Conservation (phyloP, 805 yeast species). For the Yarrowia sp. region DNA sequence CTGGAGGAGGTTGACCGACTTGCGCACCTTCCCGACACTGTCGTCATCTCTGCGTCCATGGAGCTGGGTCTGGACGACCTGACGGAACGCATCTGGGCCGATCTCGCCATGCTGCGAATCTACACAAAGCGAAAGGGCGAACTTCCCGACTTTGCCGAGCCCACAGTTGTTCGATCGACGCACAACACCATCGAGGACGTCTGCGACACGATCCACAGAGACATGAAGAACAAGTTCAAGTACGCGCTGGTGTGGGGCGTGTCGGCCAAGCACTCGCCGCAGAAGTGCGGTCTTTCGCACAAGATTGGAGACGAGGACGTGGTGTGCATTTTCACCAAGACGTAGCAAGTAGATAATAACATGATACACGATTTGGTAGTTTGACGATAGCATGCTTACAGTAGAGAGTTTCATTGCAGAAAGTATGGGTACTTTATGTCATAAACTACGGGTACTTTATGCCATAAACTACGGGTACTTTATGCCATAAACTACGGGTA, state of each 20-base stretch:
- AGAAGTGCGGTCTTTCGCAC: slow-evolving; percentile 89
- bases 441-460: too few relatives aligned
- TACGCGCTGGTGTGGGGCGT: slow-evolving; percentile 97
- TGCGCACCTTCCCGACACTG: slow-evolving; percentile 90
- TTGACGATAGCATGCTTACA: too few relatives aligned
- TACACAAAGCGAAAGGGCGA: slow-evolving; percentile 84
- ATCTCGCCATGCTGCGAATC: slow-evolving; percentile 72
- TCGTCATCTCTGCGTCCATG: slow-evolving; percentile 88
- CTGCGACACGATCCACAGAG: slow-evolving; percentile 89
- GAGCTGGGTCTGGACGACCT: slow-evolving; percentile 84
- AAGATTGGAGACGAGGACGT: slow-evolving; percentile 90
- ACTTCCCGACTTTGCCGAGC: slow-evolving; percentile 78
- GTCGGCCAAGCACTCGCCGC: slow-evolving; percentile 92
- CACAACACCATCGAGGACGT: slow-evolving; percentile 78
- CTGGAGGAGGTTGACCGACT: slow-evolving; percentile 89
- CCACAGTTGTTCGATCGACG: slow-evolving; percentile 79
- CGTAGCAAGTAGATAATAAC: neutral
- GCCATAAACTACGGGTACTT: too few relatives aligned
- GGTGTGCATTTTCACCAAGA: slow-evolving; percentile 80
- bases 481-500: too few relatives aligned
- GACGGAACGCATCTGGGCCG: slow-evolving; percentile 90
- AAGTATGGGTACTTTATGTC: too few relatives aligned
- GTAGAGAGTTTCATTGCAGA: too few relatives aligned
- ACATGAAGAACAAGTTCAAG: slow-evolving; percentile 86
- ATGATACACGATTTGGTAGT: too few relatives aligned